phyloP scores from a whole-genome alignment of 352 stramenopile species.

The Pythium folliculosum region DNA sequence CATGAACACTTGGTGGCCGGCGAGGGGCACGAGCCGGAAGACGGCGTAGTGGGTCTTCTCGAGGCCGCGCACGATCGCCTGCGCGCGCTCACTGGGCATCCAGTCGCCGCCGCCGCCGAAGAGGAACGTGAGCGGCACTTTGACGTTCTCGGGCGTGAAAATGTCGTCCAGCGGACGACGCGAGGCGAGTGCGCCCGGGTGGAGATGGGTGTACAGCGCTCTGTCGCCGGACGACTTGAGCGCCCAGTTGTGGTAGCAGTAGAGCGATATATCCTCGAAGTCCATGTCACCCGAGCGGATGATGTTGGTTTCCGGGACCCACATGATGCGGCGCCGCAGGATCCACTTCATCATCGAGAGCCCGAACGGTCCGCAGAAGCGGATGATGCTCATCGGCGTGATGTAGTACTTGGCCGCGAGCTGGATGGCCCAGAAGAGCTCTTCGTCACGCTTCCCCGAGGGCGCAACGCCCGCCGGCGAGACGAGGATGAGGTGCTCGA shows the following conservation, averaged over 20 bases:
- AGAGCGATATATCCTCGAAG: slow-evolving; percentile 66
- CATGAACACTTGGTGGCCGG: slow-evolving; percentile 86
- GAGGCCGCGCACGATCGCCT: slow-evolving; percentile 56
- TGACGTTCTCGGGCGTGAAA: slow-evolving; percentile 49
- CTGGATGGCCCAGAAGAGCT: slow-evolving; percentile 47
- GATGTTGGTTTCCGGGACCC: slow-evolving; percentile 69
- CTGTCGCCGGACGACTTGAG: slow-evolving; percentile 70
- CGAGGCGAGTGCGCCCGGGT: slow-evolving; percentile 58
- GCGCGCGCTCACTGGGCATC: slow-evolving; percentile 73
- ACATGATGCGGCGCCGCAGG: slow-evolving; percentile 60
- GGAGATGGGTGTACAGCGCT: slow-evolving; percentile 75
- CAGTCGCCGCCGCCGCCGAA: slow-evolving; percentile 78
- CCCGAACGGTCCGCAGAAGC: slow-evolving; percentile 66
- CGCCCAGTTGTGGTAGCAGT: slow-evolving; percentile 86
- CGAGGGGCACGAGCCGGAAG: slow-evolving; percentile 64
- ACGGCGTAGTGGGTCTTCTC: slow-evolving; percentile 66
- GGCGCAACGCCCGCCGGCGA: slow-evolving; percentile 67
- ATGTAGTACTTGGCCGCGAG: slow-evolving; percentile 46
- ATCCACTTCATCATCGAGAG: slow-evolving; percentile 52
- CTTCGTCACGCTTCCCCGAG: slow-evolving; percentile 36
- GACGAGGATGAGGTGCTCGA: slow-evolving; percentile 79
- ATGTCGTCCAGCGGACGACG: slow-evolving; percentile 52
- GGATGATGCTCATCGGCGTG: slow-evolving; percentile 76
- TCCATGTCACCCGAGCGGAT: slow-evolving; percentile 71
- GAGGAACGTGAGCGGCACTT: slow-evolving; percentile 79